Conservation (phyloP, 192 early-diverging fungal genomes). For the Jimgerdemannia flammicorona region DNA sequence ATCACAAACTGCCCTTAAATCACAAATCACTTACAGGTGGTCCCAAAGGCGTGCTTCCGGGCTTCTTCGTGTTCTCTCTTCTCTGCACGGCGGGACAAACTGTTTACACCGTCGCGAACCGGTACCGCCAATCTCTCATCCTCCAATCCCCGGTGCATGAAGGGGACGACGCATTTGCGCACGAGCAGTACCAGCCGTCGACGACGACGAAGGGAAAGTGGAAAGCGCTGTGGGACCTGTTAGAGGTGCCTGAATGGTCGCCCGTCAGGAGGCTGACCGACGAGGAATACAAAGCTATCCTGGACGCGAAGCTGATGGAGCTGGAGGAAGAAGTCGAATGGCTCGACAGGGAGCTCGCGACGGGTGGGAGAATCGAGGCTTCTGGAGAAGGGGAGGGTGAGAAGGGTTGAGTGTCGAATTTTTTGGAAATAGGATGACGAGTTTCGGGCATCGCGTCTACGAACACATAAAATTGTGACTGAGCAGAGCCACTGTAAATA, state of each 20-base stretch:
- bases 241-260: constrained; percentile 54
- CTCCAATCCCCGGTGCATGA: constrained; percentile 17
- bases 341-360: constrained; percentile 29
- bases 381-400: no score
- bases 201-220: constrained; percentile 13
- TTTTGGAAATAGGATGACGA: no score
- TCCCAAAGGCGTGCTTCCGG: constrained; percentile 44
- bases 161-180: constrained; percentile 16
- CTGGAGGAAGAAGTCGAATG: constrained; percentile 37
- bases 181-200: constrained; percentile 15
- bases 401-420: no score
- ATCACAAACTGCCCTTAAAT: background rate
- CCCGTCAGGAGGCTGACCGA: constrained; percentile 57
- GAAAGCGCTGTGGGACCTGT: constrained; percentile 32
- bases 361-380: background rate
- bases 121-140: constrained; percentile 51
- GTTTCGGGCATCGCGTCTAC: no score
- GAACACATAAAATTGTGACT: no score
- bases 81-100: constrained; percentile 49
- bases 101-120: constrained; percentile 33
- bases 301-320: constrained; percentile 33
- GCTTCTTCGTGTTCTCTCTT: constrained; percentile 50
- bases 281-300: constrained; percentile 58
- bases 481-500: no score
- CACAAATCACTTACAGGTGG: constrained; percentile 30